Evolutionary conservation across 2,329 filamentous ascomycete species (phyloP).

Genomic region (Alternaria longipes): DNA sequence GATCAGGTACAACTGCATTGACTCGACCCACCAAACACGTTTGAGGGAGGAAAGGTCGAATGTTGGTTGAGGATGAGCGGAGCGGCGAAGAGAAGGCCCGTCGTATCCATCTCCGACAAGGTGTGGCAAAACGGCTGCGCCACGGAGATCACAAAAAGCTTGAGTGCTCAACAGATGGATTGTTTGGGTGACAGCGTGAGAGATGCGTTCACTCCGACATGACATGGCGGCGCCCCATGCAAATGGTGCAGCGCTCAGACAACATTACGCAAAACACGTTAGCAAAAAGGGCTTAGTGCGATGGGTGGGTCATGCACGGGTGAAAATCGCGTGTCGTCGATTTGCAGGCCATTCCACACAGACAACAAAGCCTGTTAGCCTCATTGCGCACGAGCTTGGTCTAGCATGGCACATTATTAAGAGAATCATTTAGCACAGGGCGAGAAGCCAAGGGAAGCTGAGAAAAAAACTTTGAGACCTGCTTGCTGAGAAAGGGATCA

Average conservation of each 20-base stretch:
- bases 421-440: constrained; percentile 31
- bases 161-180: constrained; percentile 13
- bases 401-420: constrained; percentile 35
- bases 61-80: constrained; percentile 8
- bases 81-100: constrained; percentile 7
- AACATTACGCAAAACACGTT: constrained; percentile 19
- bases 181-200: constrained; percentile 11
- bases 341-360: constrained; percentile 34
- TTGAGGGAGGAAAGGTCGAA: constrained; percentile 18
- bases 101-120: constrained; percentile 5
- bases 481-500: constrained; percentile 27
- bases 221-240: constrained; percentile 11
- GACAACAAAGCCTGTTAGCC: constrained; percentile 35
- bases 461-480: constrained; percentile 27
- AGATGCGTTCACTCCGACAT: constrained; percentile 19
- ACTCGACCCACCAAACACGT: constrained; percentile 32
- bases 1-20: constrained; percentile 36
- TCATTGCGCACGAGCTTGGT: constrained; percentile 24
- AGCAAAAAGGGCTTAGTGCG: constrained; percentile 5
- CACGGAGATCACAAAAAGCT: constrained; percentile 17
- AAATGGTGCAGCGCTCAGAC: constrained; percentile 7
- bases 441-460: constrained; percentile 18
- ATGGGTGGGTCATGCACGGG: constrained; percentile 24
- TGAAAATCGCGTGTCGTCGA: constrained; percentile 31
- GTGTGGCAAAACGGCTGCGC: constrained; percentile 19